Base-by-base conservation (phyloP, 2,329 filamentous ascomycete species). In the Malbranchea zuffiana region DNA sequence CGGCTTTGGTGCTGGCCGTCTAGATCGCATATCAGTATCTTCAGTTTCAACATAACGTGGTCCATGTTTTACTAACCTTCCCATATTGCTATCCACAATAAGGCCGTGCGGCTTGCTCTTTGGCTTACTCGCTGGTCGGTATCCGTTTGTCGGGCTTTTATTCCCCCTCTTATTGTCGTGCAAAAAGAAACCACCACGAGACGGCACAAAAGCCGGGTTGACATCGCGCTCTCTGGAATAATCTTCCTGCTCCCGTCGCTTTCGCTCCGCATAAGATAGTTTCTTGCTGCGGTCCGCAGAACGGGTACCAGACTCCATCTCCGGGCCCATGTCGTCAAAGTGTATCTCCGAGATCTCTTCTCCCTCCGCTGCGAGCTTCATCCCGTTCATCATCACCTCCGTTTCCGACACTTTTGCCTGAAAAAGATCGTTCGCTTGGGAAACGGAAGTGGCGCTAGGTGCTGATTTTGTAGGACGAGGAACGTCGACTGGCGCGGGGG, bases 151-250 rank as follows among this genome's bases (percentile, higher is more conserved):
- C 47, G 78, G 75, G 29, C 79, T 74, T n/a, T 80, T 80, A 39
- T 81, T 75, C 49, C 84, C 79, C 44, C 85, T 75, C 53, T 90
- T 84, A 24, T 90, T 84, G 16, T 96, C 90, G 60, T 96, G 88
- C 75, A 96, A 86, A 66, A 95, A 96, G 68, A 96, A 96, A 44
- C 83, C 80, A 41, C 90, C 90, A 47, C 88, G 72, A 53, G 92
- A 95, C 37, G 90, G 88, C 38, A 95, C 88, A 62, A 94, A 94
- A 7, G 87, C 78, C 23, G 88, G 88, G 57, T 94, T 85, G 50
- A 84, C 78, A 55, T 93, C 85, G 49, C 84, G 75, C 59, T 83
- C 83, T 63, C 81, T 84, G 62, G 80, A 78, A 64, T 93, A 92
- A 54, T 93, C 84, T 46, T 94, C 86, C 52, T 93, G 84, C 54